phyloP scores from a whole-genome alignment of 768 basidiomycete genomes.

The Psilocybe cyanescens region DNA sequence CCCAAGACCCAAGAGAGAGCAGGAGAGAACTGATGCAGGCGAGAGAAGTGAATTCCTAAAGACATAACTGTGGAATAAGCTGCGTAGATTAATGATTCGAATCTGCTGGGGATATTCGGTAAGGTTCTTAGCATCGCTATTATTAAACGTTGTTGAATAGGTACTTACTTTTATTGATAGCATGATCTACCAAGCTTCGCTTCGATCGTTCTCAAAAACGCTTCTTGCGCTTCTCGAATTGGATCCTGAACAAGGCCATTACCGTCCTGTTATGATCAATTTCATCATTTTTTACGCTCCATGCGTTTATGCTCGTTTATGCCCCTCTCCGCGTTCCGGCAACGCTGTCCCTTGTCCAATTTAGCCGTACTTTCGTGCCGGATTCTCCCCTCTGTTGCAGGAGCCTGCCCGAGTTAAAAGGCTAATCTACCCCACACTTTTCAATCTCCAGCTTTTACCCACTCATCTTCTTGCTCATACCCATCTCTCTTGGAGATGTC shows the following conservation, averaged over 20 bases:
- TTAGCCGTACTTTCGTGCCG: neutral
- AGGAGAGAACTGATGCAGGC: too few species aligned
- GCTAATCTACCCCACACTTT: neutral
- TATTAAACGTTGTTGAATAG: too few species aligned
- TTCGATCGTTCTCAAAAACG: neutral
- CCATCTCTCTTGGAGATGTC: constrained; percentile 3
- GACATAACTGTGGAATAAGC: too few species aligned
- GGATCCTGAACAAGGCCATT: neutral
- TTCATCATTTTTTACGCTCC: neutral
- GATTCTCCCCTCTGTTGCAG: neutral
- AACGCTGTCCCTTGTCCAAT: neutral
- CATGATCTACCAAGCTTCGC: neutral
- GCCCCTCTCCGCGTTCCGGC: neutral
- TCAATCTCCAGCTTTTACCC: neutral
- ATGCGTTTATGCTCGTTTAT: neutral
- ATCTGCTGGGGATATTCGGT: too few species aligned
- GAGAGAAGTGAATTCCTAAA: too few species aligned
- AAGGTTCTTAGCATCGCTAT: too few species aligned
- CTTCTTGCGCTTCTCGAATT: neutral
- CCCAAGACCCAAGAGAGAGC: too few species aligned
- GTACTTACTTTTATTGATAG: neutral
- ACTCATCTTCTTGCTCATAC: neutral
- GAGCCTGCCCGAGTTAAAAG: neutral
- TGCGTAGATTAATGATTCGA: too few species aligned
- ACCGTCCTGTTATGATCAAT: neutral